Percentiles rank a stretch among this genome's conserved stretches.
Conservation (phyloP, 78 protist species). For the Dictyostelium capitatum region DNA sequence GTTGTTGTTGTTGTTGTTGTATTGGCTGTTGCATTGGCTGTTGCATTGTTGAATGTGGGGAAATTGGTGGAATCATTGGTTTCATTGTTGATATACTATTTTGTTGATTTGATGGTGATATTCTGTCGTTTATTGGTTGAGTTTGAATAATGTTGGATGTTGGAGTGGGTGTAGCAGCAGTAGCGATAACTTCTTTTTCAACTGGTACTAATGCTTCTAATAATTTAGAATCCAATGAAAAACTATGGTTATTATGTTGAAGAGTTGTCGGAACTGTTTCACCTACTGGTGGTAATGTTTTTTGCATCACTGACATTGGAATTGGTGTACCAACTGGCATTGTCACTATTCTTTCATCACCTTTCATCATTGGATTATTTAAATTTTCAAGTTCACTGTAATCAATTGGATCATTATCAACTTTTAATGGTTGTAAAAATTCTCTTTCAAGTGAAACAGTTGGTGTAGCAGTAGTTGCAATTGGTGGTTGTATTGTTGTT, state of each 20-base stretch:
- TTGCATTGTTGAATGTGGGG: not conserved
- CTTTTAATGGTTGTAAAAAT: not conserved
- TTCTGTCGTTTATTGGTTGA: not conserved
- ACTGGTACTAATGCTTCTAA: constrained; percentile 52
- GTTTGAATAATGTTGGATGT: not conserved
- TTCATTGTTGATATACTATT: not conserved
- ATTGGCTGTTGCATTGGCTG: not conserved
- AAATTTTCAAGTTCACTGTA: not conserved
- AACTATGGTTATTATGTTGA: not conserved
- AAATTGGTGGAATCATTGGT: not conserved
- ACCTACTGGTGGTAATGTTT: not conserved
- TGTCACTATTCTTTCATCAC: constrained; percentile 55
- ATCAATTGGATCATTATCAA: not conserved
- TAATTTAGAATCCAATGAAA: constrained; percentile 45
- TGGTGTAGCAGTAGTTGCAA: not conserved
- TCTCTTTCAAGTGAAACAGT: not conserved
- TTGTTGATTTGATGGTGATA: not conserved
- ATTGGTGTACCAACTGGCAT: constrained; percentile 82
- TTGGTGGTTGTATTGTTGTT: not conserved
- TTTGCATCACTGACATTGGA: constrained; percentile 36
- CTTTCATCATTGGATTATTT: constrained; percentile 1
- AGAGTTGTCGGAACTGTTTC: not conserved
- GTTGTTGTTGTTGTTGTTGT: not conserved
- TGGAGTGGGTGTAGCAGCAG: too few species aligned
- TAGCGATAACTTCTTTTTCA: not conserved